A percentile compares a stretch with the other conserved stretches of the same genome.
Evolutionary conservation across 2,329 filamentous ascomycete species (phyloP).

Genomic region (Pseudogymnoascus sp.): DNA sequence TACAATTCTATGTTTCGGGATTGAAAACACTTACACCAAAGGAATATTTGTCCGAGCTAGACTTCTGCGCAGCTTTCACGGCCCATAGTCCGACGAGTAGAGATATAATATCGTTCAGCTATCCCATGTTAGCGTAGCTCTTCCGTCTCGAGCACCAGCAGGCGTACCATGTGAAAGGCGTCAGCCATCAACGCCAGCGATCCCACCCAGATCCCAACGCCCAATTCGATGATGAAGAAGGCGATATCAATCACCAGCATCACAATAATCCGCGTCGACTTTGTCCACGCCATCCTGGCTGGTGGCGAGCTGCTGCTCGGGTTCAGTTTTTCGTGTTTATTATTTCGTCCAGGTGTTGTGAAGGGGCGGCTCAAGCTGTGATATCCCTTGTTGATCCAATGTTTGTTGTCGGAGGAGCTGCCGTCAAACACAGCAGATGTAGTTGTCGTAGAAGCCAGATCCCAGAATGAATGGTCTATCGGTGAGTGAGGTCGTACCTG

Average conservation of each 20-base stretch:
- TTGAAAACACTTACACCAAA: conserved; percentile 64
- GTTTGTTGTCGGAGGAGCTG: background rate
- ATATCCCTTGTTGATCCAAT: background rate
- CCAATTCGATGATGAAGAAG: conserved; percentile 88
- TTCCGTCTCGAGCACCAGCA: background rate
- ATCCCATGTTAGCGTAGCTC: conserved; percentile 19
- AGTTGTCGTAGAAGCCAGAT: background rate
- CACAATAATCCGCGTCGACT: conserved; percentile 84
- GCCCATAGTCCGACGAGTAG: conserved; percentile 91
- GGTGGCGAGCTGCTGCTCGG: conserved; percentile 4
- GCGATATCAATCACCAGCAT: conserved; percentile 83
- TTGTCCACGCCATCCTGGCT: conserved; percentile 73
- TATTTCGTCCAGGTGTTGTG: background rate
- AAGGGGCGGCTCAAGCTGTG: background rate
- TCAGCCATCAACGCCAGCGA: conserved; percentile 93
- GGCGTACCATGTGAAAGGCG: conserved; percentile 89
- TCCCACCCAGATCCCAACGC: conserved; percentile 77
- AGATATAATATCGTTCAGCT: conserved; percentile 97
- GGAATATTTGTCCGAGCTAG: conserved; percentile 84
- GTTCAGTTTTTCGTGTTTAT: background rate
- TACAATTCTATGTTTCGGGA: background rate
- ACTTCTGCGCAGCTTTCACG: conserved; percentile 79
- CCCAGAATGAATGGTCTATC: background rate
- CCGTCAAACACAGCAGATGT: background rate
- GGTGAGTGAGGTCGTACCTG: background rate